Evolutionary conservation across 208 protist species (phyloP), one percentile per base, ranked within the genome.

Genomic region (Acanthamoeba royreba): DNA sequence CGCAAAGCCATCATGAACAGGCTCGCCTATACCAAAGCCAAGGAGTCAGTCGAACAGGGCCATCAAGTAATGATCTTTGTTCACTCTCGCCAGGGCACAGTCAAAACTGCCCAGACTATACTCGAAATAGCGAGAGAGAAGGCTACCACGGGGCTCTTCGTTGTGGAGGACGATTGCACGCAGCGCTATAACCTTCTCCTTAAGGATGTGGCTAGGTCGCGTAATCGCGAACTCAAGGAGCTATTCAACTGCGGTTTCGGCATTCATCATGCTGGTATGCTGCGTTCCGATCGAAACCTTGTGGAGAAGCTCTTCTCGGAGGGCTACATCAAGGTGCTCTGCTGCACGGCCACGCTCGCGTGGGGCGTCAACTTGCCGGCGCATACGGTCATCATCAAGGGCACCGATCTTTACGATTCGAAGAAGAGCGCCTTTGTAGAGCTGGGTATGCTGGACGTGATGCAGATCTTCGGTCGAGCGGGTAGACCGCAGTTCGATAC

Each of bases 361-460:
- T 99, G 99, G 99, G 99, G 99, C 95, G 99, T 99, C 33, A 99
- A 99, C 96, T 94, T 99, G 38, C 99, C 99, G 11, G 99, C 99
- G 3, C 99, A 99, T 95, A 99, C 98, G 9, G 99, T 99, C 42
- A 97, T 99, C 49, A 99, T 99, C 96, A 99, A 99, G 92, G 99
- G 98, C 22, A 98, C 97, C n/a, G 95, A 98, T 55, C 49, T 98
- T 11, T 98, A 97, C 79, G 95, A 97, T 95, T 96, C 98, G 53
- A 98, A 99, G 95, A 97, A 98, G 74, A 98, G 98, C 95, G 96
- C 97, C 40, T 98, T 99, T 63, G 98, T 99, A 1, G 99, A 99
- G 63, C 97, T 99, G 46, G 99, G 98, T 61, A 98, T 99, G n/a
- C 96, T 99, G 15, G 99, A 99, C 95, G 98, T 99, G 42, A 99